Evolutionary conservation across 2,329 filamentous ascomycete genomes (phyloP).

Genomic region (Nemania sp.): DNA sequence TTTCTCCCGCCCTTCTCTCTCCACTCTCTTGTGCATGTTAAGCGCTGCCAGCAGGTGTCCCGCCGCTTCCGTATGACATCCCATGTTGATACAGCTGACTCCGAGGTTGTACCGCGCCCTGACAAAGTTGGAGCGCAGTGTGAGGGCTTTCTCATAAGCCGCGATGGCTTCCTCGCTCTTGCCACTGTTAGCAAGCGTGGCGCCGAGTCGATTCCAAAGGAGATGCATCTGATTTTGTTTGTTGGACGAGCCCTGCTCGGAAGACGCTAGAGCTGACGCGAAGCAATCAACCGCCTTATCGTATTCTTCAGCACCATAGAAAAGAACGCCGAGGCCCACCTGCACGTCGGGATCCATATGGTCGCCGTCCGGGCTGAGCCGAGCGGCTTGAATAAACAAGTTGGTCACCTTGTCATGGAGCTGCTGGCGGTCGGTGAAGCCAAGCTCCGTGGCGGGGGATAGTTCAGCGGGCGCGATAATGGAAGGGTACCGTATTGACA

Average conservation of each 20-base stretch:
- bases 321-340: conserved; percentile 92
- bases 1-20: conserved; percentile 79
- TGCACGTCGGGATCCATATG: conserved; percentile 99
- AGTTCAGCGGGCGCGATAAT: conserved; percentile 74
- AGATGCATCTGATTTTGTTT: conserved; percentile 85
- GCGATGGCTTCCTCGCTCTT: conserved; percentile 94
- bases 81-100: conserved; percentile 96
- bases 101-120: conserved; percentile 95
- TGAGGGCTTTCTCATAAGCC: conserved; percentile 90
- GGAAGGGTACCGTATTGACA: conserved; percentile 89
- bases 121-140: conserved; percentile 92
- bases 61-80: conserved; percentile 90
- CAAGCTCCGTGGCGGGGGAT: conserved; percentile 77
- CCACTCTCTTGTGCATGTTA: conserved; percentile 93
- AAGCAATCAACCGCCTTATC: conserved; percentile 99
- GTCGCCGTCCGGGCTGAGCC: conserved; percentile 86
- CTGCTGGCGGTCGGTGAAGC: conserved; percentile 89
- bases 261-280: conserved; percentile 82
- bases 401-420: conserved; percentile 90
- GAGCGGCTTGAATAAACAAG: conserved; percentile 88
- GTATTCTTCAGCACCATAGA: conserved; percentile 97
- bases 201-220: conserved; percentile 95
- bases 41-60: conserved; percentile 89
- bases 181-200: conserved; percentile 92
- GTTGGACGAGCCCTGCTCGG: conserved; percentile 82